Base-by-base conservation (phyloP, 2,329 filamentous ascomycete species). In the Fusarium solani-melongenae region DNA sequence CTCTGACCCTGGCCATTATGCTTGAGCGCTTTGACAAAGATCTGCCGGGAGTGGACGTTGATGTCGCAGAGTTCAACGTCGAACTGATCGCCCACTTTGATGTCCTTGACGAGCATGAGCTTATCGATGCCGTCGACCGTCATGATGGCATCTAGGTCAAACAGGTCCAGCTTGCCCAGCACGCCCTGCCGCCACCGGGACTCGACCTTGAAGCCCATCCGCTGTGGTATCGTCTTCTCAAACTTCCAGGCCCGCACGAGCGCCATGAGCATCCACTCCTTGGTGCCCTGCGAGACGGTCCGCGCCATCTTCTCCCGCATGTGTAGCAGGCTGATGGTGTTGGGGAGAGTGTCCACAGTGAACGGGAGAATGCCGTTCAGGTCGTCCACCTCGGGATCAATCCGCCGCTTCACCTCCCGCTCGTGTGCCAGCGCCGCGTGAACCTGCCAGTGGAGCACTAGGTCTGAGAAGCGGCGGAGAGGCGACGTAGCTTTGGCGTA, bases 401-500 rank as follows among this genome's bases (percentile, higher is more conserved):
- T 70, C 15, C 62, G 66, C 20, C 78, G 73, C 46, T 76, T 66
- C 27, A 69, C 70, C 39, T 82, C 76, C 10, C 85, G 83, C 73
- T 88, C 86, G 67, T 85, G 80, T 15, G 83, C 82, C 34, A 93
- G 81, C 11, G 89, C 87, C 3, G 87, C 88, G 76, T 92, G 87
- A 70, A 93, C 88, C 79, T 93, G 91, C 89, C 90, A 92, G 81
- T 92, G 91, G 2, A 88, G 86, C 34, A 93, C 78, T 55, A 93
- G 82, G 79, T 93, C 91, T 6, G 84, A 81, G 80, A 88, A 92
- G 49, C 91, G 88, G 36, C 91, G 89, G n/a, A 93, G 84, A 20
- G 91, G 91, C 58, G 89, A 91, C 9, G 91, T 93, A 41, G 87
- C 87, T 73, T 91, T 92, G 66, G 88, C 83, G 79, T 92, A 92